Percentiles rank a stretch among this genome's conserved stretches.
Conservation (phyloP, 768 basidiomycete genomes). For the Mycena kentingensis region DNA sequence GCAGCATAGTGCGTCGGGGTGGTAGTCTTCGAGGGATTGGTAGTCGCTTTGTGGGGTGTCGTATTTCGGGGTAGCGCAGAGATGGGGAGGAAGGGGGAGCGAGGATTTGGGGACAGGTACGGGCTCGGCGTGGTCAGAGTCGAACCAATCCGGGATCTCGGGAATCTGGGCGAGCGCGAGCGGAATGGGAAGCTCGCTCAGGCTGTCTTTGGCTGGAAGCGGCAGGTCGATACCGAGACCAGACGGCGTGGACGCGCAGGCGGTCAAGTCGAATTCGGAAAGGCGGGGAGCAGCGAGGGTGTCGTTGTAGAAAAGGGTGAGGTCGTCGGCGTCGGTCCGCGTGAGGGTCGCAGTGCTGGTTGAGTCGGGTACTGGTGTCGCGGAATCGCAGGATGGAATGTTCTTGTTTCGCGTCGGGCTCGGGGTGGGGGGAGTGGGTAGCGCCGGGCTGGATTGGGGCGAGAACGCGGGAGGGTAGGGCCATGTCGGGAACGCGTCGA, state of each 20-base stretch:
- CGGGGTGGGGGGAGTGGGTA: not conserved
- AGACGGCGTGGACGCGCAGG: slow-evolving; percentile 15
- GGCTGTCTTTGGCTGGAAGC: not conserved
- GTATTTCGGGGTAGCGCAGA: not conserved
- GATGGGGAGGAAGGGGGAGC: not conserved
- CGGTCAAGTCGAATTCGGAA: slow-evolving; percentile 20
- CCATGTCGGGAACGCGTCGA: too few relatives aligned
- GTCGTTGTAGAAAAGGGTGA: slow-evolving; percentile 16
- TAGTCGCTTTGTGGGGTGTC: slow-evolving; percentile 23
- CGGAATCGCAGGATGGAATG: not conserved
- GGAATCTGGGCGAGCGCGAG: slow-evolving; percentile 12
- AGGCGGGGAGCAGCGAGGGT: not conserved
- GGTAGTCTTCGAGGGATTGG: slow-evolving; percentile 12
- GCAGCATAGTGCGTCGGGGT: slow-evolving; percentile 4
- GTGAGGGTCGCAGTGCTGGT: slow-evolving; percentile 1
- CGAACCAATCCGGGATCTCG: slow-evolving; percentile 22
- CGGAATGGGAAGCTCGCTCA: not conserved
- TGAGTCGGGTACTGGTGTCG: slow-evolving; percentile 1
- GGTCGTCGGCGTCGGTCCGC: slow-evolving; percentile 10
- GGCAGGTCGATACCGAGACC: slow-evolving; percentile 7
- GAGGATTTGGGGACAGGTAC: not conserved
- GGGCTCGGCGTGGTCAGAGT: not conserved
- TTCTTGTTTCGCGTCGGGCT: not conserved
- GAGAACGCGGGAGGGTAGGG: too few relatives aligned
- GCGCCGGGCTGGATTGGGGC: not conserved